Evolutionary conservation across 345 rosid genomes (phyloP).

Genomic region (Laguncularia racemosa): DNA sequence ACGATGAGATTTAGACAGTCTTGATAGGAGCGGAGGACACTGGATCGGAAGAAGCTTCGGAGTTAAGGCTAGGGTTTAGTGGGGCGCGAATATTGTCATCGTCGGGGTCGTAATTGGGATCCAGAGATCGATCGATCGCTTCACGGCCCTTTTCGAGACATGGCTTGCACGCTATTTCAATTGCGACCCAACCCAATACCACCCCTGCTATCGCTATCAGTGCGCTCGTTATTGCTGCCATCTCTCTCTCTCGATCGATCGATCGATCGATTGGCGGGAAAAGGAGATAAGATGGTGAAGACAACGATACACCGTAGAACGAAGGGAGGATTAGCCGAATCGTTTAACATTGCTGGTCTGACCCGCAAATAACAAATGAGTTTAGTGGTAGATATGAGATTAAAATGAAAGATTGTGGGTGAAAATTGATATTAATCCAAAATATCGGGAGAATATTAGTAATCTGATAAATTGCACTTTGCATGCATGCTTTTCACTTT

Average conservation of each 20-base stretch:
- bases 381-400: too few relatives aligned
- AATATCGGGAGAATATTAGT: too few relatives aligned
- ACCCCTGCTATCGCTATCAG: slow-evolving; percentile 64
- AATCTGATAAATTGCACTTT: too few relatives aligned
- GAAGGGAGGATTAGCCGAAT: too few relatives aligned
- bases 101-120: slow-evolving; percentile 82
- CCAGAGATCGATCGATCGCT: slow-evolving; percentile 72
- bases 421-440: too few relatives aligned
- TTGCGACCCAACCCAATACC: slow-evolving; percentile 66
- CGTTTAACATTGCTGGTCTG: too few relatives aligned
- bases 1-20: slow-evolving; percentile 15
- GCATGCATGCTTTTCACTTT: too few relatives aligned
- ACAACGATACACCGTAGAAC: too few relatives aligned
- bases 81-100: slow-evolving; percentile 38
- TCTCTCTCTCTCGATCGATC: neutral
- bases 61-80: slow-evolving; percentile 19
- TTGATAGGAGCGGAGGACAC: slow-evolving; percentile 23
- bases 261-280: too few relatives aligned
- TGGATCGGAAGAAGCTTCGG: slow-evolving; percentile 11
- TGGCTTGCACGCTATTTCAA: slow-evolving; percentile 83
- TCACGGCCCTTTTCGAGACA: slow-evolving; percentile 66
- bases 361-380: too few relatives aligned
- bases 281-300: too few relatives aligned
- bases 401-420: too few relatives aligned
- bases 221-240: slow-evolving; percentile 67